These are phyloP conservation scores for Alternaria angustiovoidea DNA, from an alignment of 2,329 filamentous ascomycete genomes.

Conservation along the genomic window DNA sequence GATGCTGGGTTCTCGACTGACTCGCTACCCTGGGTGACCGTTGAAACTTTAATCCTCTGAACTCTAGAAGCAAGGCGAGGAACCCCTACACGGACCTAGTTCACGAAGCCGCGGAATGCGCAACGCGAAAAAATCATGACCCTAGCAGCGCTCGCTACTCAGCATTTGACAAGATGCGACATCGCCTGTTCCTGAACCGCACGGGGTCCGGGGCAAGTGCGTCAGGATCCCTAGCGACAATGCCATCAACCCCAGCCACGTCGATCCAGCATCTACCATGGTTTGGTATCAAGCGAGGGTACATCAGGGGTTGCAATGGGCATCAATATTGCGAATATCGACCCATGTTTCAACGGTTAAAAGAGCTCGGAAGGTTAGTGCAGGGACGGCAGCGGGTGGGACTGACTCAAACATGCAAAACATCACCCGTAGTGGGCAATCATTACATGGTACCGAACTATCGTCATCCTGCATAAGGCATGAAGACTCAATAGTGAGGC, in stretches of 20 bases:
- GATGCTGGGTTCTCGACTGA: constrained; percentile 15
- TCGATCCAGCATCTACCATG: constrained; percentile 25
- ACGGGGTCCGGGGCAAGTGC: constrained; percentile 11
- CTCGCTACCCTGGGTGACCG: constrained; percentile 28
- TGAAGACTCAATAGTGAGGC: constrained; percentile 17
- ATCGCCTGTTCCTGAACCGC: constrained; percentile 12
- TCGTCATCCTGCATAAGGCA: constrained; percentile 9
- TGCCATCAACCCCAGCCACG: constrained; percentile 11
- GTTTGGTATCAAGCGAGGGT: constrained; percentile 8
- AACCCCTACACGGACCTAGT: constrained; percentile 12
- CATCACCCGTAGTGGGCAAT: constrained; percentile 29
- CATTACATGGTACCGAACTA: constrained; percentile 8
- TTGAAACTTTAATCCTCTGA: constrained; percentile 30
- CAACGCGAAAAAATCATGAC: constrained; percentile 15
- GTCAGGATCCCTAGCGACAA: constrained; percentile 5
- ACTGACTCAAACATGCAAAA: constrained; percentile 27
- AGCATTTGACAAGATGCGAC: constrained; percentile 14
- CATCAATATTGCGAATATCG: constrained; percentile 14
- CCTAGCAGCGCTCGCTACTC: constrained; percentile 14
- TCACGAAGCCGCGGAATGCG: constrained; percentile 15
- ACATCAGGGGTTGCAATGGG: constrained; percentile 12
- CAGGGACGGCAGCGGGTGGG: constrained; percentile 11
- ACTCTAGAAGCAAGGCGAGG: constrained; percentile 8
- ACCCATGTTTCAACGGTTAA: constrained; percentile 14
- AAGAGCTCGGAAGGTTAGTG: constrained; percentile 9